These are phyloP conservation scores for Didymella glomerata DNA, from an alignment of 2,329 filamentous ascomycete species.

Conservation along the genomic window DNA sequence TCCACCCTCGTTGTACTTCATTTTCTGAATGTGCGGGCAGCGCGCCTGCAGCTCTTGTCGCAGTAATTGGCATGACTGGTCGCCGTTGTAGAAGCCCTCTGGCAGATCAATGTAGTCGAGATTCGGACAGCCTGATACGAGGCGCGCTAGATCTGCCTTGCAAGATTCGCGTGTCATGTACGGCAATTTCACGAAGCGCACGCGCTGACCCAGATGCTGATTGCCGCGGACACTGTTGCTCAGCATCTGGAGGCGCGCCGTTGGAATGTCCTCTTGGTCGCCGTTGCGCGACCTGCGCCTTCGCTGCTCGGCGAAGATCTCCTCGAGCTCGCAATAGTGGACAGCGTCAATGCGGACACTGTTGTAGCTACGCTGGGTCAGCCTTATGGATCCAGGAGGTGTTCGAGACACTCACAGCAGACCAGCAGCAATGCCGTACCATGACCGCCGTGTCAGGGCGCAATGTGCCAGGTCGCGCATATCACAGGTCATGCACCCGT, in stretches of 20 bases:
- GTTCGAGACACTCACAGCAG: conserved; percentile 66
- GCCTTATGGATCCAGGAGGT: conserved; percentile 2
- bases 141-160: conserved; percentile 83
- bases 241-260: conserved; percentile 77
- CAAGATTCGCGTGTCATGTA: conserved; percentile 94
- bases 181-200: conserved; percentile 84
- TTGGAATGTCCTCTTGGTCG: conserved; percentile 80
- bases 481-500: conserved; percentile 93
- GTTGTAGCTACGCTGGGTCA: conserved; percentile 69
- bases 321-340: conserved; percentile 91
- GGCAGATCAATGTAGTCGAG: conserved; percentile 90
- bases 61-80: conserved; percentile 75
- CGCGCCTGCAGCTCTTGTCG: conserved; percentile 84
- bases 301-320: conserved; percentile 78
- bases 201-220: conserved; percentile 71
- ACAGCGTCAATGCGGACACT: conserved; percentile 93
- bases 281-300: conserved; percentile 66
- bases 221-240: conserved; percentile 84
- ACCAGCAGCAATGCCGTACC: conserved; percentile 67
- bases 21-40: conserved; percentile 85
- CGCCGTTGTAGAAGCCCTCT: conserved; percentile 84
- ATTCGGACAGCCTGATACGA: conserved; percentile 84
- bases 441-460: conserved; percentile 75
- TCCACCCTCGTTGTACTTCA: conserved; percentile 81
- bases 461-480: conserved; percentile 86